A percentile compares a stretch with the other conserved stretches of the same genome.
phyloP scores from a whole-genome alignment of 805 yeast genomes.

The Ogataea polymorpha region DNA sequence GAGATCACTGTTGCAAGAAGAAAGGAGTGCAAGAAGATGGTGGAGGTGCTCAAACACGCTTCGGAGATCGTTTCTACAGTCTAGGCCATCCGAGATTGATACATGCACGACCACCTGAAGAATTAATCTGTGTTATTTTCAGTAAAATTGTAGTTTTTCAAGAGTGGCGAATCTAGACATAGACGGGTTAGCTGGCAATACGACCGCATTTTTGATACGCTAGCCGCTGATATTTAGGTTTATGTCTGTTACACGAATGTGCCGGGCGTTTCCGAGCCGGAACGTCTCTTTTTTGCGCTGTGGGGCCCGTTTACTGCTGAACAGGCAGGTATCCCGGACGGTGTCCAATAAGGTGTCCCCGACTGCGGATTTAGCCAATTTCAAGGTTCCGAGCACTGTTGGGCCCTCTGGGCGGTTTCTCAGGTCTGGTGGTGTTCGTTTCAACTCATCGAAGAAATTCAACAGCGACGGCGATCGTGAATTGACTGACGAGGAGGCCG shows the following conservation, averaged over 20 bases:
- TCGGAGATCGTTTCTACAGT: slow-evolving; percentile 83
- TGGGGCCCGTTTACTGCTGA: not conserved
- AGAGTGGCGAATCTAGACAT: slow-evolving; percentile 4
- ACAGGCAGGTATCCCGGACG: not conserved
- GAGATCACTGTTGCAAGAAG: slow-evolving; percentile 92
- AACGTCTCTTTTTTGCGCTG: slow-evolving; percentile 1
- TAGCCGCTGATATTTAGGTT: not conserved
- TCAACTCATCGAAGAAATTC: slow-evolving; percentile 19
- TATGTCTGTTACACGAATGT: not conserved
- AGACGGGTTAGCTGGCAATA: not conserved
- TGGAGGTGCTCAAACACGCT: slow-evolving; percentile 84
- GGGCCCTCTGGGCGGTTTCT: not conserved
- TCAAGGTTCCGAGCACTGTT: not conserved
- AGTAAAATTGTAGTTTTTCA: not conserved
- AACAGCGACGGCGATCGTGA: slow-evolving; percentile 29
- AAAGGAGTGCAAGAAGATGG: slow-evolving; percentile 93
- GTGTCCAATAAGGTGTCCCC: not conserved
- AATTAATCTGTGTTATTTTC: not conserved
- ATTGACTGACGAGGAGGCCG: slow-evolving; percentile 29
- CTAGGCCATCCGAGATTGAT: slow-evolving; percentile 21
- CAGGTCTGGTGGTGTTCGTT: slow-evolving; percentile 7
- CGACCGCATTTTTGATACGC: not conserved
- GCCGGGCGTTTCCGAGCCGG: not conserved
- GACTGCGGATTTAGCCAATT: not conserved
- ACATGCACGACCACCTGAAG: slow-evolving; percentile 1